A percentile compares a stretch with the other conserved stretches of the same genome.
phyloP scores from a whole-genome alignment of 805 yeast species.

The Starmerella khaoyaiensis region DNA sequence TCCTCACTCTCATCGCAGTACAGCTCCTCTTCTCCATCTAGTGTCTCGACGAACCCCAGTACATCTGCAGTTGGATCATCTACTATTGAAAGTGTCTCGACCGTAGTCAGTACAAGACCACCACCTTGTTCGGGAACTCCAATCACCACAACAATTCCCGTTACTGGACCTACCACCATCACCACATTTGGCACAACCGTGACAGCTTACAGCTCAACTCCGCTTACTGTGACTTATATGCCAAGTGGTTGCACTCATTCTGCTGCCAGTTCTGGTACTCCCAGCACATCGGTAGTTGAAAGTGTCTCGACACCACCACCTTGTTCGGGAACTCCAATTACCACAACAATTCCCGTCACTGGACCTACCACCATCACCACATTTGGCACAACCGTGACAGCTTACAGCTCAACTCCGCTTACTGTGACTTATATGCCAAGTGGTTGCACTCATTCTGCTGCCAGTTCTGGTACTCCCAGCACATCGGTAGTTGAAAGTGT shows the following conservation, averaged over 20 bases:
- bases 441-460: not conserved
- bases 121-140: not conserved
- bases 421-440: not conserved
- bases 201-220: not conserved
- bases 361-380: not conserved
- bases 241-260: not conserved
- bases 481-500: not conserved
- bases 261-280: not conserved
- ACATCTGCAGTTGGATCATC: not conserved
- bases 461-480: not conserved
- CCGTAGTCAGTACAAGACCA: not conserved
- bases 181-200: not conserved
- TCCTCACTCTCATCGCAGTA: not conserved
- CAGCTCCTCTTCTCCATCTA: not conserved
- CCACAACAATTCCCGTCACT: not conserved
- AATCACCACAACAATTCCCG: not conserved
- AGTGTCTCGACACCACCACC: not conserved
- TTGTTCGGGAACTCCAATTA: not conserved
- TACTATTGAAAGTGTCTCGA: not conserved
- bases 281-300: not conserved
- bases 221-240: not conserved
- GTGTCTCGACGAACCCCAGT: not conserved
- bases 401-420: conserved; percentile 1
- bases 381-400: not conserved
- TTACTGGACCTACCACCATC: not conserved